Evolutionary conservation across 306 rosid species (phyloP), one percentile per base, ranked within the genome.

Genomic region (Cucumis melo): DNA sequence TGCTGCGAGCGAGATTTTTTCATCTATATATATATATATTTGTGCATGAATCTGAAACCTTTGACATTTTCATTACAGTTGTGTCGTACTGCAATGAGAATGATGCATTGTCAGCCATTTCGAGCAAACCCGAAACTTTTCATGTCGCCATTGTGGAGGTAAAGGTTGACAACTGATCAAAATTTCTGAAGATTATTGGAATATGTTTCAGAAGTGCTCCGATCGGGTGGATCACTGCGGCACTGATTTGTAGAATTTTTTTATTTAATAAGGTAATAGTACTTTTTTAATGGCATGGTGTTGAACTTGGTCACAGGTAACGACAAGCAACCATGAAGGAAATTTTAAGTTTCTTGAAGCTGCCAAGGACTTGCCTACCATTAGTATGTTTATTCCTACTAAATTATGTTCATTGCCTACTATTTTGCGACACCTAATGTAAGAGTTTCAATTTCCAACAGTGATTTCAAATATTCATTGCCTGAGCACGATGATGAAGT

Each of bases 401-500:
- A 50, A 54, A 72, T n/a, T 71, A 19, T 70, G 57, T 48, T 46
- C 76, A 7, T 51, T 51, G 56, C 20, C 20, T 51, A 51, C 56
- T 2, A 51, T 16, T 51, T 51, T 5, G 56, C 5, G 56, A 8
- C 7, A 16, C n/a, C 80, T 82, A 29, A 80, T 51, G 21, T 23
- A 32, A 29, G 42, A 56, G 74, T 53, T 68, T 10, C 9, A 36
- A 78, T 81, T 78, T 79, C 21, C 60, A 81, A 83, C 79, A 95
- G 99, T 90, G 96, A 92, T 91, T 81, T 95, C 99, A 44, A 84
- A 80, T 50, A 48, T 77, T 57, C 91, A 90, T 81, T 92, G 99
- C 91, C 80, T 90, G 78, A 90, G 83, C 83, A 95, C 93, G 62
- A 89, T 86, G 88, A 92, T 95, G 99, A 92, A 88, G 91, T 95